Base-by-base conservation (phyloP, 2,329 filamentous ascomycete genomes). In the Penicillium thymicola region DNA sequence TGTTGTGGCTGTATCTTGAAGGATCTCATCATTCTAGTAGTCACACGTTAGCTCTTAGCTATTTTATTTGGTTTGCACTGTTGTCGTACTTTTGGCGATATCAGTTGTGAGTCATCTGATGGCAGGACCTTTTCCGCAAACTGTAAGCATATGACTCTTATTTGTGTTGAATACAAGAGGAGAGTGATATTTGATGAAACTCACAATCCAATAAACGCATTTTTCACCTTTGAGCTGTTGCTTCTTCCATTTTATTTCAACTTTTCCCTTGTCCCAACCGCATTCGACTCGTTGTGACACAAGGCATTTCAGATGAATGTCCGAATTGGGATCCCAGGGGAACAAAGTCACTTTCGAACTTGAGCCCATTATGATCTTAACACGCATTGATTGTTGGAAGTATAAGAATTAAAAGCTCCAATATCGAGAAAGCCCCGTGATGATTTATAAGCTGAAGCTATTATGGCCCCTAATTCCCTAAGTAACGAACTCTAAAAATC, bases 191-290 rank as follows among this genome's bases (percentile, higher is more conserved):
- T n/a, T 14, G 9, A 11, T 37, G 25, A 0, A 27, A 50, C 58
- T 62, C 34, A 65, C 63, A 57, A 65, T 64, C 63, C 63, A 65
- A 43, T 60, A 65, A 8, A 65, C 60, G 25, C 62, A 65, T 13
- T 65, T 65, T 9, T 44, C 37, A n/a, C 63, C 63, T 18, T 50
- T 51, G 1, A 44, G 47, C 37, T 65, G 63, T n/a, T 49, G 37
- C 5, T 57, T 37, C 34, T 38, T 51, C 63, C 63, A 65, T 28
- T 51, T 42, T 2, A n/a, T 43, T 18, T 63, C 58, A 13, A 65
- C 62, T 21, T 59, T 57, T 3, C 62, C 63, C 10, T 58, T 42
- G 28, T 65, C 34, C 63, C 63, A 65, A n/a, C 40, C 30, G 10
- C 63, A 65, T 27, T 65, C 58, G 13, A 58, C 55, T 44, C 63